phyloP scores from a whole-genome alignment of 192 early-diverging fungal species.

The Linnemannia exigua region DNA sequence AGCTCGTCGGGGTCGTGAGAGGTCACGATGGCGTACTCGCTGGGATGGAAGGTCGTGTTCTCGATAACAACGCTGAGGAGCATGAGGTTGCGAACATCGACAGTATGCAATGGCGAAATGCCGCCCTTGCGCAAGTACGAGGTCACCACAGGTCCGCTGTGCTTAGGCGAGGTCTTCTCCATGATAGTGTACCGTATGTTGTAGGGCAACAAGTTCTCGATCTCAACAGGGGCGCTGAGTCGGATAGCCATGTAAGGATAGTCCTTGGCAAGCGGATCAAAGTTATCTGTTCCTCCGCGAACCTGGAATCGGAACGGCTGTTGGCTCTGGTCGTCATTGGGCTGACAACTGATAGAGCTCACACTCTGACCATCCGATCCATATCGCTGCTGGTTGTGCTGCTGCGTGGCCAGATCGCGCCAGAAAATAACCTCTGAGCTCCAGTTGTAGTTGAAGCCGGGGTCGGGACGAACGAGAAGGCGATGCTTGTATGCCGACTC shows the following conservation, averaged over 20 bases:
- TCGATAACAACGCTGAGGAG: constrained; percentile 81
- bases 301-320: constrained; percentile 83
- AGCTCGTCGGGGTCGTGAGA: constrained; percentile 85
- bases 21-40: constrained; percentile 90
- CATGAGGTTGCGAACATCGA: constrained; percentile 87
- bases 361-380: constrained; percentile 34
- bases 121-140: constrained; percentile 79
- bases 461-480: constrained; percentile 85
- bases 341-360: constrained; percentile 57
- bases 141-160: constrained; percentile 63
- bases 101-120: constrained; percentile 81
- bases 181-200: constrained; percentile 84
- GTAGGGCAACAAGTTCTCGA: constrained; percentile 97
- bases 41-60: constrained; percentile 79
- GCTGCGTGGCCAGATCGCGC: constrained; percentile 76
- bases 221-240: constrained; percentile 82
- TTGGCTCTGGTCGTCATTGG: constrained; percentile 57
- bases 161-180: constrained; percentile 79
- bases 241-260: constrained; percentile 88
- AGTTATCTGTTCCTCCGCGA: constrained; percentile 65
- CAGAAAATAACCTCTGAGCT: constrained; percentile 84
- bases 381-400: constrained; percentile 34
- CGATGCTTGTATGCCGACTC: constrained; percentile 84
- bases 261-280: constrained; percentile 60
- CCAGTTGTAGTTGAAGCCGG: constrained; percentile 92